Conservation (phyloP, 768 basidiomycete species). For the Boletus pseudopeckii region DNA sequence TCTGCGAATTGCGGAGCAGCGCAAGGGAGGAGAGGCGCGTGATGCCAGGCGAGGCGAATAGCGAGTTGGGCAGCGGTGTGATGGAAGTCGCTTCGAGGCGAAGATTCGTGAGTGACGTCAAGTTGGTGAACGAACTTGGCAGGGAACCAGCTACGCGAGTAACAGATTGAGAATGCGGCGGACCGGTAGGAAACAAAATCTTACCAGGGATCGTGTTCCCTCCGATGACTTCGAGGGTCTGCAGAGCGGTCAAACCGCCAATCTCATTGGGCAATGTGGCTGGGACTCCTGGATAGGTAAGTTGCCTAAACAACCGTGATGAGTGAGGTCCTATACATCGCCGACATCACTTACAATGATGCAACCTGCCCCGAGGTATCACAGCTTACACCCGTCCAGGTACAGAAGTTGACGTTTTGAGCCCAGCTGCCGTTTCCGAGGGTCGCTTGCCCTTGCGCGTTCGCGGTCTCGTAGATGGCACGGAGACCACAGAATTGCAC, state of each 20-base stretch:
- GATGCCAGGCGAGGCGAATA: slow-evolving; percentile 34
- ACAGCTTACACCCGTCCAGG: slow-evolving; percentile 47
- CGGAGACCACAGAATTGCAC: slow-evolving; percentile 49
- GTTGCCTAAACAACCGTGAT: slow-evolving; percentile 23
- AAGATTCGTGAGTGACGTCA: slow-evolving; percentile 38
- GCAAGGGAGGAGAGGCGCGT: slow-evolving; percentile 34
- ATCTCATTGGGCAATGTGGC: slow-evolving; percentile 41
- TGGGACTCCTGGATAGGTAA: slow-evolving; percentile 48
- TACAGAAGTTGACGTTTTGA: slow-evolving; percentile 43
- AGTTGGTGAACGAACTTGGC: slow-evolving; percentile 36
- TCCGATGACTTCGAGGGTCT: slow-evolving; percentile 39
- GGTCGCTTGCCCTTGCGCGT: slow-evolving; percentile 35
- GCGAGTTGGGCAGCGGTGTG: slow-evolving; percentile 31
- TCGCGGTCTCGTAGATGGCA: slow-evolving; percentile 40
- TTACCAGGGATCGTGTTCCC: slow-evolving; percentile 41
- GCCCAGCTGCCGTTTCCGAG: slow-evolving; percentile 45
- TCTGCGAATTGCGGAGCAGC: slow-evolving; percentile 39
- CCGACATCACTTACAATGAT: slow-evolving; percentile 36
- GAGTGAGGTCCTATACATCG: neutral
- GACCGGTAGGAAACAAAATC: slow-evolving; percentile 6
- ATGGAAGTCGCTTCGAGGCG: slow-evolving; percentile 42
- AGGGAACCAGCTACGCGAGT: slow-evolving; percentile 37
- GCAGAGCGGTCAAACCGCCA: slow-evolving; percentile 37
- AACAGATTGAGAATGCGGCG: neutral
- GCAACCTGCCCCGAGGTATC: slow-evolving; percentile 38